A percentile compares a stretch with the other conserved stretches of the same genome.
Evolutionary conservation across 2,329 filamentous ascomycete genomes (phyloP).

Genomic region (Claviceps monticola): DNA sequence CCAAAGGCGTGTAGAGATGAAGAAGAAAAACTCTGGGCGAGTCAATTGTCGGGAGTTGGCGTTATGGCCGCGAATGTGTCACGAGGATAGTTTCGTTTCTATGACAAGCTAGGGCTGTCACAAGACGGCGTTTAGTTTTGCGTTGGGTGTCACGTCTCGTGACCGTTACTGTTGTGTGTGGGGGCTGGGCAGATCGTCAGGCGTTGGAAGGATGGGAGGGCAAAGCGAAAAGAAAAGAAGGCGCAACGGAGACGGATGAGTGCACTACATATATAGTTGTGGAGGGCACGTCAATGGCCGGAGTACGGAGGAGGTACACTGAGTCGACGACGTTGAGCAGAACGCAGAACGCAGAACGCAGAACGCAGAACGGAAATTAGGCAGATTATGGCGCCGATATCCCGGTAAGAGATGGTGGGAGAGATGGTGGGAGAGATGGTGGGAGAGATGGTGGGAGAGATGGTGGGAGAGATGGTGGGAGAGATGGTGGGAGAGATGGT

Average conservation of each 20-base stretch:
- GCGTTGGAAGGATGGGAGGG: not conserved
- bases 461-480: too few relatives aligned
- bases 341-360: too few relatives aligned
- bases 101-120: not conserved
- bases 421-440: too few relatives aligned
- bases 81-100: not conserved
- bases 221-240: not conserved
- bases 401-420: too few relatives aligned
- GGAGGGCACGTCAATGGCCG: not conserved
- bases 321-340: too few relatives aligned
- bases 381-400: too few relatives aligned
- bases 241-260: not conserved
- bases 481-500: too few relatives aligned
- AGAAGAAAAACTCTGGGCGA: not conserved
- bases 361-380: too few relatives aligned
- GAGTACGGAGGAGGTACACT: too few relatives aligned
- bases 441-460: too few relatives aligned
- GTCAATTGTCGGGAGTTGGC: not conserved
- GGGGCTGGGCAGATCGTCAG: not conserved
- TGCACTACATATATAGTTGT: not conserved
- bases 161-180: not conserved
- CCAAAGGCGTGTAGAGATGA: not conserved
- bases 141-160: not conserved
- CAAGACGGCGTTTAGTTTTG: too few relatives aligned
- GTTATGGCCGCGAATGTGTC: not conserved